Percentiles rank a stretch among this genome's conserved stretches.
phyloP scores from a whole-genome alignment of 2,329 filamentous ascomycete species.

The Scedosporium apiospermum region DNA sequence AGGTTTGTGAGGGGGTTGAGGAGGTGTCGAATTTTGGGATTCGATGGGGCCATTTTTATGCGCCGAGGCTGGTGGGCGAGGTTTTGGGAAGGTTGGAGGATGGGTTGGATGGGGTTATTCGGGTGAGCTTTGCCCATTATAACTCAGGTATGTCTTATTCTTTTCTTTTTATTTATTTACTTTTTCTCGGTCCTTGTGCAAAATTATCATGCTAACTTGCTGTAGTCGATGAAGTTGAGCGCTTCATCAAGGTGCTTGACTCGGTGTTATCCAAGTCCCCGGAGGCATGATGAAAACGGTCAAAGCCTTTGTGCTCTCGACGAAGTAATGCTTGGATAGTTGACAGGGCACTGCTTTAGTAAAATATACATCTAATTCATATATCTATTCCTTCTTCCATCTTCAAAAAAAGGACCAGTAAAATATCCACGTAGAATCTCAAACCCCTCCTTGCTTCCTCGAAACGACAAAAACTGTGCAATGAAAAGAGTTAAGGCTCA shows the following conservation, averaged over 20 bases:
- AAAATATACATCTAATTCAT: background rate
- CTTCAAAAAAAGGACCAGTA: no score
- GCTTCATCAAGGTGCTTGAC: conserved; percentile 42
- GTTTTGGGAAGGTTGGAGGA: conserved; percentile 40
- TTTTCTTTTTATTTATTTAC: background rate
- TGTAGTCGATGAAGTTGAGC: conserved; percentile 45
- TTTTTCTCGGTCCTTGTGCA: background rate
- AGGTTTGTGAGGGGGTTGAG: conserved; percentile 55
- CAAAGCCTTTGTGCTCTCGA: background rate
- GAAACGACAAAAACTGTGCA: background rate
- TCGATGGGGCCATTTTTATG: conserved; percentile 61
- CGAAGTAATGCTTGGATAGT: background rate
- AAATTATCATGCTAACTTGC: conserved; percentile 8
- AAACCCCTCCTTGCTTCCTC: background rate
- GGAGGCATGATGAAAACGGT: background rate
- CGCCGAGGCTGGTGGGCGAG: conserved; percentile 50
- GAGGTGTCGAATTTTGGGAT: conserved; percentile 49
- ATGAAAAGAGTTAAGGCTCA: background rate
- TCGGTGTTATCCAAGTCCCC: conserved; percentile 18
- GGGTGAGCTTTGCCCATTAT: conserved; percentile 66
- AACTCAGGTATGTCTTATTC: conserved; percentile 48
- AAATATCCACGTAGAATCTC: background rate
- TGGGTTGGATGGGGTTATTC: conserved; percentile 49
- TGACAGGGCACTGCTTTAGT: no score
- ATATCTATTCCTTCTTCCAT: no score